These are phyloP conservation scores for Yamadazyma sp. DNA, from an alignment of 1,139 yeast species.

Conservation along the genomic window DNA sequence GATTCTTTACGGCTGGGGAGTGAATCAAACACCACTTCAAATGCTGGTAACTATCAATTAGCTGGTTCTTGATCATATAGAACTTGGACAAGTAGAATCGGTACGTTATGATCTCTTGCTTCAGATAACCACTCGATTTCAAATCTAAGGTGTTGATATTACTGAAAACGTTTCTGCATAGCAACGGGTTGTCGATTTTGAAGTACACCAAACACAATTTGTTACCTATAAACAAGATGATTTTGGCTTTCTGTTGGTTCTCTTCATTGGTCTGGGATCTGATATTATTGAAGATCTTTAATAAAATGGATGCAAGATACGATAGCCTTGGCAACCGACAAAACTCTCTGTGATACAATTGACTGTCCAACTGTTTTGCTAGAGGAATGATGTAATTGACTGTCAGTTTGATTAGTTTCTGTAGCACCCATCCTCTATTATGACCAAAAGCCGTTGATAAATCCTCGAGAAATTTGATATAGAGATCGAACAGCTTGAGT, in stretches of 20 bases:
- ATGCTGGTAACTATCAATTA: constrained; percentile 56
- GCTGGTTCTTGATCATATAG: constrained; percentile 59
- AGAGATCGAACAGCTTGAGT: constrained; percentile 58
- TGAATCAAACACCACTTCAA: constrained; percentile 60
- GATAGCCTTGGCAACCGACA: constrained; percentile 49
- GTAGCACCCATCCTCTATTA: constrained; percentile 48
- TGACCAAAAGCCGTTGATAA: constrained; percentile 61
- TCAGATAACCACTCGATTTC: constrained; percentile 26
- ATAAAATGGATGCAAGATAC: constrained; percentile 55
- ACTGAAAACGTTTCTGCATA: constrained; percentile 74
- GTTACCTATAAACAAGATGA: constrained; percentile 57
- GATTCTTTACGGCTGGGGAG: constrained; percentile 31
- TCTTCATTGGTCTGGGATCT: constrained; percentile 52
- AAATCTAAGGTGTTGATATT: constrained; percentile 66
- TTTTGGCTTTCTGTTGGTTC: constrained; percentile 45
- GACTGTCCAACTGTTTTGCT: constrained; percentile 50
- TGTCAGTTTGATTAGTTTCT: constrained; percentile 42
- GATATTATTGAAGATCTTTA: constrained; percentile 63
- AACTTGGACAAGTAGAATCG: constrained; percentile 68
- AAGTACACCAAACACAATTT: constrained; percentile 65
- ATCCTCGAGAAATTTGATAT: constrained; percentile 51
- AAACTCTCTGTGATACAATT: constrained; percentile 39
- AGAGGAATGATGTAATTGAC: constrained; percentile 48
- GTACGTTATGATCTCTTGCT: constrained; percentile 54
- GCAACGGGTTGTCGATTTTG: constrained; percentile 58